Evolutionary conservation across 2,329 filamentous ascomycete species (phyloP).

Genomic region (Dothideomycetes sp.): DNA sequence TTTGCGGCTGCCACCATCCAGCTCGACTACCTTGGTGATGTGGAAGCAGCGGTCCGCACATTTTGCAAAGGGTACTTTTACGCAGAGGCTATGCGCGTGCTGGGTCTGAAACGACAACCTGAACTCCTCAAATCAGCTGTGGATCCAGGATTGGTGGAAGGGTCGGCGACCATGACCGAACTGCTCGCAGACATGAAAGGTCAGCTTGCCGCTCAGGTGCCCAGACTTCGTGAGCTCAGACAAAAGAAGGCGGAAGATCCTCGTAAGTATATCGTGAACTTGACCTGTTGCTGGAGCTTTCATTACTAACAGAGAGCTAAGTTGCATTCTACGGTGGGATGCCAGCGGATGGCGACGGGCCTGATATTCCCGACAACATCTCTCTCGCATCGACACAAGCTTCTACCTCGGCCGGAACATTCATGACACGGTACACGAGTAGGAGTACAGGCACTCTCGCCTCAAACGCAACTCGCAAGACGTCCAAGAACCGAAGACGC

Average conservation of each 20-base stretch:
- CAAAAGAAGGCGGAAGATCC: conserved; percentile 74
- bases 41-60: conserved; percentile 58
- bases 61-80: conserved; percentile 85
- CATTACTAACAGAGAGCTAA: not conserved
- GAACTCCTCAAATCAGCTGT: conserved; percentile 58
- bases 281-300: not conserved
- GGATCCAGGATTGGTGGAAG: conserved; percentile 69
- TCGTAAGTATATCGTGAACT: conserved; percentile 14
- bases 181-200: conserved; percentile 85
- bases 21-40: conserved; percentile 66
- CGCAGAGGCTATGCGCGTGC: conserved; percentile 73
- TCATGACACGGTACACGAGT: conserved; percentile 88
- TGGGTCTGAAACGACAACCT: conserved; percentile 48
- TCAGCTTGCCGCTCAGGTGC: conserved; percentile 75
- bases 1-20: conserved; percentile 68
- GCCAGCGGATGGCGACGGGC: conserved; percentile 31
- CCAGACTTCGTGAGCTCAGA: conserved; percentile 73
- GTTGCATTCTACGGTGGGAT: conserved; percentile 72
- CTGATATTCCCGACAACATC: conserved; percentile 80
- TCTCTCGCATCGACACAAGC: conserved; percentile 79
- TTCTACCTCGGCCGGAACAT: conserved; percentile 59
- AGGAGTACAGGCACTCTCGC: conserved; percentile 58
- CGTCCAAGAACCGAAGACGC: conserved; percentile 73
- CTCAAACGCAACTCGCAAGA: conserved; percentile 65
- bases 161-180: conserved; percentile 73